Evolutionary conservation across 2,329 filamentous ascomycete genomes (phyloP), one percentile per base, ranked within the genome.

Genomic region (Aspergillus floridensis): DNA sequence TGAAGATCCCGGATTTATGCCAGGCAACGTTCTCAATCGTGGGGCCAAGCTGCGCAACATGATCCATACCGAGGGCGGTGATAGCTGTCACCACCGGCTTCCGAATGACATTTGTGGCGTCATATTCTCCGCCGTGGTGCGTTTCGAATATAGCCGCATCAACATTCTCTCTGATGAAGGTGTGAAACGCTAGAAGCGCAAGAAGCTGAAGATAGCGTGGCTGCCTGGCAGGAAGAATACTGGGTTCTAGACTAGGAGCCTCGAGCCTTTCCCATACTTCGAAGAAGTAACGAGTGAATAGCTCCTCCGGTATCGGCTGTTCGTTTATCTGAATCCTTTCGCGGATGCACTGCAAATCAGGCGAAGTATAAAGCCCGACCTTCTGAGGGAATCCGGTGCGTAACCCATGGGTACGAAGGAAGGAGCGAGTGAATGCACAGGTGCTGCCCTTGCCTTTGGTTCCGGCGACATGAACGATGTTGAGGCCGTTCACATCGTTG

Each of bases 401-500:
- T 16, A 66, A 4, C 1, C 70, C 61, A 58, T 74, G 66, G n/a
- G 58, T 62, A n/a, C 78, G 75, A 49, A 91, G 81, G 61, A 91
- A 86, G 7, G 58, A 62, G 2, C 60, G 49, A 1, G 59, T 64
- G 35, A 88, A 90, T 44, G 87, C 88, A 68, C 88, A 91, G 1
- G 87, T 89, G 67, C 84, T 88, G 29, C 88, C 89, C 74, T 91
- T 92, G 5, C 89, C 89, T 72, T 91, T 91, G n/a, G 88, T 91
- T 5, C 89, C 89, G 24, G 88, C 84, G 26, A 92, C 83, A 73
- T 91, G 88, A 44, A 92, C 71, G 26, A 90, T 80, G 65, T 89
- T 89, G 31, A 91, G 75, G n/a, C 77, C 76, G 64, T 85, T 75
- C 44, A 90, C 74, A 63, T 87, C 84, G 12, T 29, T 47, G 44